phyloP scores from a whole-genome alignment of 2,329 filamentous ascomycete genomes.

The Verticillium klebahnii region DNA sequence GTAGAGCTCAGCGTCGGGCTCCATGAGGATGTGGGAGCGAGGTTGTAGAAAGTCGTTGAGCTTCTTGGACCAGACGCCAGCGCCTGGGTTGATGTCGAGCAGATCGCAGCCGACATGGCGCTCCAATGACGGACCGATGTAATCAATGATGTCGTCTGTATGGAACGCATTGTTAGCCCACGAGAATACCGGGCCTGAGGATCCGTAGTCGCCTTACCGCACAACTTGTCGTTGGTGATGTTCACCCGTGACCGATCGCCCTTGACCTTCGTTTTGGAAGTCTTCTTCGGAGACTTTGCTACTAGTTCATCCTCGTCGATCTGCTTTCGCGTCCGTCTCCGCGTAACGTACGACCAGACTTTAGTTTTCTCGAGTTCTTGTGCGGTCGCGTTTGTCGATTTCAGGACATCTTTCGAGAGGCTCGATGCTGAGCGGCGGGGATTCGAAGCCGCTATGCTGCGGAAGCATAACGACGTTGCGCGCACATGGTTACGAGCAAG shows the following conservation, averaged over 20 bases:
- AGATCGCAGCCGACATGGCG: conserved; percentile 76
- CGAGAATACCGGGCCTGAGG: not conserved
- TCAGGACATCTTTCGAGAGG: not conserved
- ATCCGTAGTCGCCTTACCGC: conserved; percentile 26
- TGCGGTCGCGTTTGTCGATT: not conserved
- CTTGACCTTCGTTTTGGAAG: conserved; percentile 2
- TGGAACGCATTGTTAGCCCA: not conserved
- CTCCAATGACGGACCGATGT: conserved; percentile 63
- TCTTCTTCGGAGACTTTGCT: not conserved
- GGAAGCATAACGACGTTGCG: not conserved
- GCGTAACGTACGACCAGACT: not conserved
- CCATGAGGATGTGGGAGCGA: conserved; percentile 77
- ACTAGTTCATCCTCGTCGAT: not conserved
- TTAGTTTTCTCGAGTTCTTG: not conserved
- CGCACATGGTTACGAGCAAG: not conserved
- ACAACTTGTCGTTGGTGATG: conserved; percentile 46
- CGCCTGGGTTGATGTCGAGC: conserved; percentile 80
- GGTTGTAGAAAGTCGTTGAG: conserved; percentile 73
- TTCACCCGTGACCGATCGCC: conserved; percentile 43
- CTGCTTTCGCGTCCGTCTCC: not conserved
- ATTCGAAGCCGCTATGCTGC: not conserved
- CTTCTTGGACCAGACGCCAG: conserved; percentile 72
- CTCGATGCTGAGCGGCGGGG: not conserved
- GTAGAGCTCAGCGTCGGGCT: conserved; percentile 60
- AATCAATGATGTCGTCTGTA: conserved; percentile 64